A percentile compares a stretch with the other conserved stretches of the same genome.
Evolutionary conservation across 139 green algal species (phyloP).

Genomic region (Asterochloris sp.): DNA sequence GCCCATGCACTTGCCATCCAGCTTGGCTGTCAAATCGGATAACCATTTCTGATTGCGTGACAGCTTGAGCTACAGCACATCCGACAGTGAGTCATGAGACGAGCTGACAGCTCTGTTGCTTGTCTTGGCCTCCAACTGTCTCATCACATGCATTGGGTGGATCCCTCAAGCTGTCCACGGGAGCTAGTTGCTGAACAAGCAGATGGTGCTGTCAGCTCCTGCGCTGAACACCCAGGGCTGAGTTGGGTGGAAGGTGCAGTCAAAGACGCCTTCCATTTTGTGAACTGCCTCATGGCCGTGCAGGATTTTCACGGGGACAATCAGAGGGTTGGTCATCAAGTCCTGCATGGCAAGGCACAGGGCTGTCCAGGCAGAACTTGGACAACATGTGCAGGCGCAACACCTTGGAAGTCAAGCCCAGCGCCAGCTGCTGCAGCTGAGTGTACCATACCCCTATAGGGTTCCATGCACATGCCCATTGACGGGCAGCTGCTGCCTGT

Average conservation of each 20-base stretch:
- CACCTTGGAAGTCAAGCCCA: not conserved
- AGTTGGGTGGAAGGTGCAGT: conserved; percentile 87
- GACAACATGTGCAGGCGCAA: not conserved
- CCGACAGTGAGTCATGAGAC: no score
- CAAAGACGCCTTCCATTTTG: conserved; percentile 66
- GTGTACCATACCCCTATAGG: no score
- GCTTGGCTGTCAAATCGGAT: no score
- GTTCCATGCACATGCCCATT: not conserved
- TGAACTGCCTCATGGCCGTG: conserved; percentile 30
- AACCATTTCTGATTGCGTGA: no score
- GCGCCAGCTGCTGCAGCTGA: no score
- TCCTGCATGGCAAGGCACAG: conserved; percentile 45
- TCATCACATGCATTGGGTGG: no score
- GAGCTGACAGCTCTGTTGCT: no score
- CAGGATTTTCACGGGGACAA: conserved; percentile 79
- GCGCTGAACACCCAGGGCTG: conserved; percentile 97
- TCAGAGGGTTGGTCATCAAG: conserved; percentile 93
- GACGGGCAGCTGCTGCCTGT: not conserved
- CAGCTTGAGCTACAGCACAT: no score
- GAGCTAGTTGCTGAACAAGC: conserved; percentile 56
- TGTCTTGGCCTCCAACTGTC: no score
- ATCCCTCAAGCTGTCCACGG: not conserved
- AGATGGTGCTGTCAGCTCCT: conserved; percentile 73
- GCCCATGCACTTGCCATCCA: no score
- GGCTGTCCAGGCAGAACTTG: not conserved